A percentile compares a stretch with the other conserved stretches of the same genome.
Evolutionary conservation across 2,329 filamentous ascomycete genomes (phyloP).

Genomic region (Pseudogymnoascus sp.): DNA sequence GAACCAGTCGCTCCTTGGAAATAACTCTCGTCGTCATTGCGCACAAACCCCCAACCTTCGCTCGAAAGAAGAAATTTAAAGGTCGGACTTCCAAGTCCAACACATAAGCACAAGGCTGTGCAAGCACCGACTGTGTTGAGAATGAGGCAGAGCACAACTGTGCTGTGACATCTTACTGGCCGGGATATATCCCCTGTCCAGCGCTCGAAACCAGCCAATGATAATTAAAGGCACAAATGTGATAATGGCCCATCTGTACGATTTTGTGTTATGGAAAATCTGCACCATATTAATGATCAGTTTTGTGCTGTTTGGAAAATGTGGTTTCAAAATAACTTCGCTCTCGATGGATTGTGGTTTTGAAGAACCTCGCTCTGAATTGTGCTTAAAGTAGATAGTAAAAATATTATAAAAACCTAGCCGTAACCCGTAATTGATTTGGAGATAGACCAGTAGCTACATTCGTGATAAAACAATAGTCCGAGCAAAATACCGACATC

Average conservation of each 20-base stretch:
- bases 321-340: neutral
- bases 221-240: neutral
- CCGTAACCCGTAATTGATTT: neutral
- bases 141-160: neutral
- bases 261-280: neutral
- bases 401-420: neutral
- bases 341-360: neutral
- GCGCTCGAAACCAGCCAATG: neutral
- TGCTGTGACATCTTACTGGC: neutral
- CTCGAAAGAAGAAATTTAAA: neutral
- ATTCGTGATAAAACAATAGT: neutral
- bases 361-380: neutral
- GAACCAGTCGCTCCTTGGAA: neutral
- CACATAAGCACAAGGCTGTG: neutral
- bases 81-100: neutral
- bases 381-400: neutral
- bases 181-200: neutral
- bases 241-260: neutral
- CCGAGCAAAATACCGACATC: neutral
- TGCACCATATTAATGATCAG: neutral
- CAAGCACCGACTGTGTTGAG: neutral
- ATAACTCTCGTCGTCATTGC: neutral
- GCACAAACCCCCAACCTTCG: neutral
- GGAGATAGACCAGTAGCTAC: neutral
- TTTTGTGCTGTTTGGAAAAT: neutral